These are phyloP conservation scores for Macrophomina phaseolina DNA, from an alignment of 2,329 filamentous ascomycete genomes.

Conservation along the genomic window DNA sequence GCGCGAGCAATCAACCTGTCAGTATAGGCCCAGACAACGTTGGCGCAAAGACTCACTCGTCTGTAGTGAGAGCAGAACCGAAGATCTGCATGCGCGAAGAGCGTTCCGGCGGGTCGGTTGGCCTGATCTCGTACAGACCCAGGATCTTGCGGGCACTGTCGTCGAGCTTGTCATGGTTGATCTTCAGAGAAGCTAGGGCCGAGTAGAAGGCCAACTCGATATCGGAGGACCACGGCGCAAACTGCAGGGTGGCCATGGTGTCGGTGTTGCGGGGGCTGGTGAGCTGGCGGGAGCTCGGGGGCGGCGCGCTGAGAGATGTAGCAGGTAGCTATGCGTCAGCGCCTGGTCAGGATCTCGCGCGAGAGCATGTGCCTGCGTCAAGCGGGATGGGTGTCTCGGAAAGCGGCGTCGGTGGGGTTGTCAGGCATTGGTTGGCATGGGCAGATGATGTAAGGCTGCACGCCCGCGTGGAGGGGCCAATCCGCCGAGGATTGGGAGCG, in stretches of 20 bases:
- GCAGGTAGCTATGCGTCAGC: slow-evolving; percentile 17
- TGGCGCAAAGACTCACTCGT: slow-evolving; percentile 66
- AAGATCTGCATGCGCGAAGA: slow-evolving; percentile 91
- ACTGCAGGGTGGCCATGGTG: slow-evolving; percentile 63
- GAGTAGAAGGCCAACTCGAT: slow-evolving; percentile 96
- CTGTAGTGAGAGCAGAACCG: slow-evolving; percentile 81
- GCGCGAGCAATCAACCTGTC: neutral
- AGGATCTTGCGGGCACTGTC: slow-evolving; percentile 87
- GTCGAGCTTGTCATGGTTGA: slow-evolving; percentile 96
- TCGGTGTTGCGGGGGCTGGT: slow-evolving; percentile 8
- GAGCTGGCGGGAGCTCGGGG: neutral
- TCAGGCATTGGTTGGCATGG: slow-evolving; percentile 17
- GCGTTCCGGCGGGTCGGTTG: slow-evolving; percentile 71
- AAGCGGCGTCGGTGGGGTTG: neutral
- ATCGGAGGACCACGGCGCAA: slow-evolving; percentile 89
- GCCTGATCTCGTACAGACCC: slow-evolving; percentile 85
- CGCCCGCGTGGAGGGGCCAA: neutral
- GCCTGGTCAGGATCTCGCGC: slow-evolving; percentile 19
- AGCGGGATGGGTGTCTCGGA: slow-evolving; percentile 18
- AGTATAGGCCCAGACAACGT: neutral
- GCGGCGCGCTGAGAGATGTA: neutral
- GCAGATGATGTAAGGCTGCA: slow-evolving; percentile 24
- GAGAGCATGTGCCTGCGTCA: slow-evolving; percentile 26
- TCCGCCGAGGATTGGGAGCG: neutral
- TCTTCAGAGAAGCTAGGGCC: slow-evolving; percentile 88